Conservation (phyloP, 192 early-diverging fungal species). For the Backusella australiensis region DNA sequence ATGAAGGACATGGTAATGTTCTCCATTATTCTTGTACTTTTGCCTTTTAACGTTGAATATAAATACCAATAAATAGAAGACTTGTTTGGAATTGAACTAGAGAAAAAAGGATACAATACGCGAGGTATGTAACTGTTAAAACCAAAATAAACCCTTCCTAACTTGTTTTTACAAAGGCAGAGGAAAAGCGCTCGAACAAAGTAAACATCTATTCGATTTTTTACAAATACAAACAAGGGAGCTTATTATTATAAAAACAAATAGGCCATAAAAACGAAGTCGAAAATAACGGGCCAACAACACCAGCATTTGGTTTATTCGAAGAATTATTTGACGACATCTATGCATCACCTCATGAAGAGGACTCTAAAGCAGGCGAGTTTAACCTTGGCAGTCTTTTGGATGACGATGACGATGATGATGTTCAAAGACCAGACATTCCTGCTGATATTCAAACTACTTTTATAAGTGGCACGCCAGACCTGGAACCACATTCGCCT, state of each 20-base stretch:
- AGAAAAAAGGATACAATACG: background rate
- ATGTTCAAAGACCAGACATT: background rate
- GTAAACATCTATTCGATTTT: background rate
- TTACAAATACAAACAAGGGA: background rate
- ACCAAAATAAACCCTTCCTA: background rate
- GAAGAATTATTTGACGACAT: background rate
- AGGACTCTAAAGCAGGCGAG: background rate
- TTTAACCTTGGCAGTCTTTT: background rate
- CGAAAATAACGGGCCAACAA: background rate
- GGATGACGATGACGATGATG: background rate
- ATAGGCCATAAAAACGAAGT: background rate
- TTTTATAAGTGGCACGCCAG: background rate
- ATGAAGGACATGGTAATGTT: background rate
- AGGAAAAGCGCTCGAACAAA: background rate
- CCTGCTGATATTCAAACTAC: background rate
- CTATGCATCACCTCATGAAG: background rate
- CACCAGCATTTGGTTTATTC: background rate
- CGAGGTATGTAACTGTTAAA: background rate
- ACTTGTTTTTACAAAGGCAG: background rate
- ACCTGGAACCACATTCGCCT: background rate
- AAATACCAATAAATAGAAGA: background rate
- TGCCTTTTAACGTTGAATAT: background rate
- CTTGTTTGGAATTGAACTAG: background rate
- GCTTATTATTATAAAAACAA: background rate
- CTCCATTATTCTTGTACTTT: background rate